Conservation (phyloP, 2,329 filamentous ascomycete species). For the Calonectria pteridis region DNA sequence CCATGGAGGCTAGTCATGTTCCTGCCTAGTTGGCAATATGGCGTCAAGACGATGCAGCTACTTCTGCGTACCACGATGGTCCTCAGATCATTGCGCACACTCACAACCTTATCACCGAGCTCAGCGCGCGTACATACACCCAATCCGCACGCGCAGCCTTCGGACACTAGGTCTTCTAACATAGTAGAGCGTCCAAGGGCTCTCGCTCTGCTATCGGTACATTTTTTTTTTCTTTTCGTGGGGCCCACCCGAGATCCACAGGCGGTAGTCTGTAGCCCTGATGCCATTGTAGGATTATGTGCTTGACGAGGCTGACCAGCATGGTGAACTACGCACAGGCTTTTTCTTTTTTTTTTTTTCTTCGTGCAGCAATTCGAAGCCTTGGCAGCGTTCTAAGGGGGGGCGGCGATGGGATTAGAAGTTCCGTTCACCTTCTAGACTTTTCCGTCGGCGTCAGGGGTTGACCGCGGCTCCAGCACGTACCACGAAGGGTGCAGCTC, state of each 20-base stretch:
- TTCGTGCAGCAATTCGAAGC: neutral
- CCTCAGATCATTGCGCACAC: constrained; percentile 13
- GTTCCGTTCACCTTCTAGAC: constrained; percentile 29
- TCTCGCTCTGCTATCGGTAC: neutral
- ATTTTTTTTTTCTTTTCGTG: neutral
- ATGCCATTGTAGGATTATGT: neutral
- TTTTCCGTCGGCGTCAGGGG: constrained; percentile 14
- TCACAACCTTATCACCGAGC: constrained; percentile 13
- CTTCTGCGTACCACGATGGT: neutral
- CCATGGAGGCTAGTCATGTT: constrained; percentile 4
- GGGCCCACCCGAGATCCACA: constrained; percentile 12
- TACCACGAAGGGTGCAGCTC: neutral
- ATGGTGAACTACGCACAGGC: neutral
- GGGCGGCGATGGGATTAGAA: neutral
- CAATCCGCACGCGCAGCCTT: neutral
- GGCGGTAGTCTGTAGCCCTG: neutral
- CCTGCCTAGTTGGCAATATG: neutral
- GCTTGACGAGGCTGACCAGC: neutral
- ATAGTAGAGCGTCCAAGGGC: neutral
- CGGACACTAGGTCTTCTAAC: no score
- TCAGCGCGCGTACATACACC: neutral
- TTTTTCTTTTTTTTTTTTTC: constrained; percentile 3
- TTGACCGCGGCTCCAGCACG: constrained; percentile 3
- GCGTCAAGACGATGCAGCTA: constrained; percentile 5
- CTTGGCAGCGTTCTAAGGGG: neutral